These are phyloP conservation scores for Phytophthora macrochlamydospora DNA, from an alignment of 352 stramenopile species.

Conservation along the genomic window DNA sequence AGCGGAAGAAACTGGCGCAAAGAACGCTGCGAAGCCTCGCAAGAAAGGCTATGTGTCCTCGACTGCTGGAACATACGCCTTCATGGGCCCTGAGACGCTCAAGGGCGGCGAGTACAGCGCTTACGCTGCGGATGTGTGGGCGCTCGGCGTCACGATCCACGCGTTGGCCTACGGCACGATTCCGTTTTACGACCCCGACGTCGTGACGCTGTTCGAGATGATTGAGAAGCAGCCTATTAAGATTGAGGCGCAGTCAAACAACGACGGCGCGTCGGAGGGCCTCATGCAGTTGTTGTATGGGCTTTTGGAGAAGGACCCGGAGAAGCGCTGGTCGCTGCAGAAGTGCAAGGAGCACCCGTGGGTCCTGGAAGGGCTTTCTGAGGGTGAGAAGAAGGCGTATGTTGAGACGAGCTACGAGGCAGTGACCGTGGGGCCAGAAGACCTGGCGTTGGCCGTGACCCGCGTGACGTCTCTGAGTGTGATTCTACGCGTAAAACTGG, in stretches of 20 bases:
- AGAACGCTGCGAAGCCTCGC: constrained; percentile 25
- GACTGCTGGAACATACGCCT: constrained; percentile 85
- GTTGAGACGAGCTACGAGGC: constrained; percentile 51
- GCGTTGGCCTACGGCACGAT: constrained; percentile 80
- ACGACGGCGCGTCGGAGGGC: constrained; percentile 42
- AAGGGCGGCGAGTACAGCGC: constrained; percentile 81
- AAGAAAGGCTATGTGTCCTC: constrained; percentile 81
- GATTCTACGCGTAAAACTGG: constrained; percentile 79
- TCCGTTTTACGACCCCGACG: constrained; percentile 84
- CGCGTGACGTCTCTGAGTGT: constrained; percentile 77
- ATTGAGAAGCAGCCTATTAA: constrained; percentile 68
- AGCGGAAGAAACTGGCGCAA: constrained; percentile 10
- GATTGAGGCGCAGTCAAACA: constrained; percentile 31
- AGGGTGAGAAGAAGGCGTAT: constrained; percentile 46
- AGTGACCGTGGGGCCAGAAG: constrained; percentile 63
- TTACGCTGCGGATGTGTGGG: constrained; percentile 88
- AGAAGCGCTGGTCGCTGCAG: constrained; percentile 69
- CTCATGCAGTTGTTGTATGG: constrained; percentile 57
- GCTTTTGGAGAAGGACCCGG: constrained; percentile 76
- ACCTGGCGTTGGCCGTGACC: constrained; percentile 73
- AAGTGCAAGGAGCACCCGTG: constrained; percentile 76
- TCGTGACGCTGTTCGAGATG: constrained; percentile 84
- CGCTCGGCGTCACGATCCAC: constrained; percentile 85
- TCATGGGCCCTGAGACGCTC: constrained; percentile 84
- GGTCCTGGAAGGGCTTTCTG: constrained; percentile 62